Evolutionary conservation across 495 filamentous ascomycete species (phyloP).

Genomic region (Penicillium atrosanguineum): DNA sequence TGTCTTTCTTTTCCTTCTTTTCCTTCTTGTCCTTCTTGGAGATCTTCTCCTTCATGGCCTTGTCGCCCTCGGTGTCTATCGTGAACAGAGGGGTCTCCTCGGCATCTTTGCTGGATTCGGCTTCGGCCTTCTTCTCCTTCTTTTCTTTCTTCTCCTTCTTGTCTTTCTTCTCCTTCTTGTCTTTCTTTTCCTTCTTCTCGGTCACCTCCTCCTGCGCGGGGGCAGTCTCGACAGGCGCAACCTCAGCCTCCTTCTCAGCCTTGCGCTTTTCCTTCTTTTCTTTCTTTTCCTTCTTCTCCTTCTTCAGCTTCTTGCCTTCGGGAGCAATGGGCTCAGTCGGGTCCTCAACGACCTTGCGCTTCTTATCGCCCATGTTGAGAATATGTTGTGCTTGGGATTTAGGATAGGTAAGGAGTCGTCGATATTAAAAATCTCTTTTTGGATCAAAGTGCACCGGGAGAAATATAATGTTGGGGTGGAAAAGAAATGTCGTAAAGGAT

Average conservation of each 20-base stretch:
- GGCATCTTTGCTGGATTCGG: slow-evolving; percentile 12
- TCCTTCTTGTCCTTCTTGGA: neutral
- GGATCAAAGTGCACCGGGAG: neutral
- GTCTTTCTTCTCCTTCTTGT: slow-evolving; percentile 20
- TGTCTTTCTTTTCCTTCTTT: neutral
- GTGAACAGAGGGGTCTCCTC: neutral
- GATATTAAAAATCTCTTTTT: neutral
- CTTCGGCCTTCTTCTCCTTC: slow-evolving; percentile 18
- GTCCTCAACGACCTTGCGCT: slow-evolving; percentile 43
- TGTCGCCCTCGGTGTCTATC: slow-evolving; percentile 2
- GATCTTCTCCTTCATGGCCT: slow-evolving; percentile 3
- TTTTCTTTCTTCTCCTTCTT: slow-evolving; percentile 22
- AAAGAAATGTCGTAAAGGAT: slow-evolving; percentile 2
- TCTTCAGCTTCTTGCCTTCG: slow-evolving; percentile 41
- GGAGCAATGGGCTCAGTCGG: slow-evolving; percentile 28
- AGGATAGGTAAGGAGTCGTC: neutral
- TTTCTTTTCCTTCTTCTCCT: slow-evolving; percentile 31
- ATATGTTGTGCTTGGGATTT: neutral
- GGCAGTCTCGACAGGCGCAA: slow-evolving; percentile 5
- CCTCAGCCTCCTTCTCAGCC: slow-evolving; percentile 18
- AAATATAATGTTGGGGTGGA: slow-evolving; percentile 3
- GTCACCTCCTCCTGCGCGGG: slow-evolving; percentile 1
- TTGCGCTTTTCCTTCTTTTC: slow-evolving; percentile 31
- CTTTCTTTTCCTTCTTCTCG: slow-evolving; percentile 19
- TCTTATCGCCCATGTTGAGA: slow-evolving; percentile 41